These are phyloP conservation scores for Knoxdaviesia capensis DNA, from an alignment of 2,329 filamentous ascomycete genomes.

Conservation along the genomic window DNA sequence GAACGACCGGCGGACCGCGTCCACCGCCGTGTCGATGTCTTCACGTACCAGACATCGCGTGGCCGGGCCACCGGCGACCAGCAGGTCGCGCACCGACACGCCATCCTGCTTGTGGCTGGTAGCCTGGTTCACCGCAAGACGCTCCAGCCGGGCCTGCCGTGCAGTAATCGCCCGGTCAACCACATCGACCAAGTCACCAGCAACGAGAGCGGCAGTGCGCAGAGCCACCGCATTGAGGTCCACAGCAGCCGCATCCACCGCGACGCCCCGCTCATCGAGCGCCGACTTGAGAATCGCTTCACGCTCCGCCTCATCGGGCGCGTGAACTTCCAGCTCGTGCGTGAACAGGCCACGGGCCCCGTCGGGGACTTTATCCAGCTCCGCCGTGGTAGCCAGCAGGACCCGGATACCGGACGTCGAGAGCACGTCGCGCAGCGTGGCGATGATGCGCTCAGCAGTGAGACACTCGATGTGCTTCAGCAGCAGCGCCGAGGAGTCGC, in stretches of 20 bases:
- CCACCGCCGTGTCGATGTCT: constrained; percentile 85
- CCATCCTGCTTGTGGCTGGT: constrained; percentile 13
- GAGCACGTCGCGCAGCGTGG: constrained; percentile 67
- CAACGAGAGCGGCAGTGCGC: constrained; percentile 89
- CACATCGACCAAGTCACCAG: constrained; percentile 84
- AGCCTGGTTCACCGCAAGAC: constrained; percentile 32
- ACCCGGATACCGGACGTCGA: constrained; percentile 46
- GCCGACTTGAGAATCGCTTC: constrained; percentile 71
- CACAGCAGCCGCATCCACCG: constrained; percentile 55
- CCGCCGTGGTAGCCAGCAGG: constrained; percentile 81
- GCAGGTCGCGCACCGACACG: constrained; percentile 62
- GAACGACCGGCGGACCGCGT: constrained; percentile 92
- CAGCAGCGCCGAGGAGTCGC: constrained; percentile 66
- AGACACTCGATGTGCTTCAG: constrained; percentile 80
- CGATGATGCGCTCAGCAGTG: constrained; percentile 75
- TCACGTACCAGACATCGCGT: constrained; percentile 59
- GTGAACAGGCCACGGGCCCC: constrained; percentile 81
- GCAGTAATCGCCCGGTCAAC: constrained; percentile 76
- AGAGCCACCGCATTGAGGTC: constrained; percentile 72
- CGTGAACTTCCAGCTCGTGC: constrained; percentile 83
- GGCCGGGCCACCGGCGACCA: constrained; percentile 65
- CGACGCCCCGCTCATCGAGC: constrained; percentile 53
- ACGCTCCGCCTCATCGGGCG: constrained; percentile 80
- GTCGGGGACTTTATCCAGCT: constrained; percentile 85
- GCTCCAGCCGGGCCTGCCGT: constrained; percentile 53